These are phyloP conservation scores for Xylaria longipes DNA, from an alignment of 495 filamentous ascomycete species.

Conservation along the genomic window DNA sequence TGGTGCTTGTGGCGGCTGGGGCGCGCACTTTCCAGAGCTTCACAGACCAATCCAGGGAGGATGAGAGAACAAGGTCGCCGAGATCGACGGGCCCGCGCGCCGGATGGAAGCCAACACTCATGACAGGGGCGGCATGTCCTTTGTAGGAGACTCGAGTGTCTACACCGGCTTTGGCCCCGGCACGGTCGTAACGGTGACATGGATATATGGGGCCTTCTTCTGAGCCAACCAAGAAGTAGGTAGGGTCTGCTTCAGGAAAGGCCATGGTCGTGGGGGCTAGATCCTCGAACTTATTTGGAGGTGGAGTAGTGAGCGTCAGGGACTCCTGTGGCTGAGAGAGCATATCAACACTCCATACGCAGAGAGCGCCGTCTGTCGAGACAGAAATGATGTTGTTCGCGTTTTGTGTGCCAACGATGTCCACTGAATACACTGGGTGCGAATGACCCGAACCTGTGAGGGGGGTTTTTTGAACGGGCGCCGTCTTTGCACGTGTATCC, in stretches of 20 bases:
- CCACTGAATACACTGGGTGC: constrained; percentile 93
- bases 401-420: constrained; percentile 96
- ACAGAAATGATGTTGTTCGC: constrained; percentile 97
- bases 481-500: constrained; percentile 88
- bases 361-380: constrained; percentile 95
- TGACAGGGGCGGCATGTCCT: constrained; percentile 91
- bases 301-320: constrained; percentile 83
- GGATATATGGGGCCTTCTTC: constrained; percentile 96
- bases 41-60: constrained; percentile 92
- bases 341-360: constrained; percentile 97
- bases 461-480: constrained; percentile 94
- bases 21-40: constrained; percentile 94
- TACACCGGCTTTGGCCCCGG: constrained; percentile 93
- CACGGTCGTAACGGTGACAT: constrained; percentile 95
- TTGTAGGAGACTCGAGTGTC: constrained; percentile 83
- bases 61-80: constrained; percentile 89
- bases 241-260: constrained; percentile 94
- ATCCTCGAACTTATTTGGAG: constrained; percentile 89
- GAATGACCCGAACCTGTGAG: constrained; percentile 92
- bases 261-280: constrained; percentile 95
- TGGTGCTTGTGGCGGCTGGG: constrained; percentile 67
- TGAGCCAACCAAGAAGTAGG: constrained; percentile 95
- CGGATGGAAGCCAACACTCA: constrained; percentile 95
- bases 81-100: constrained; percentile 89
- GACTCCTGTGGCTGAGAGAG: constrained; percentile 93